A percentile compares a stretch with the other conserved stretches of the same genome.
Evolutionary conservation across 768 basidiomycete species (phyloP).

Genomic region (Leccinellum rugosiceps): DNA sequence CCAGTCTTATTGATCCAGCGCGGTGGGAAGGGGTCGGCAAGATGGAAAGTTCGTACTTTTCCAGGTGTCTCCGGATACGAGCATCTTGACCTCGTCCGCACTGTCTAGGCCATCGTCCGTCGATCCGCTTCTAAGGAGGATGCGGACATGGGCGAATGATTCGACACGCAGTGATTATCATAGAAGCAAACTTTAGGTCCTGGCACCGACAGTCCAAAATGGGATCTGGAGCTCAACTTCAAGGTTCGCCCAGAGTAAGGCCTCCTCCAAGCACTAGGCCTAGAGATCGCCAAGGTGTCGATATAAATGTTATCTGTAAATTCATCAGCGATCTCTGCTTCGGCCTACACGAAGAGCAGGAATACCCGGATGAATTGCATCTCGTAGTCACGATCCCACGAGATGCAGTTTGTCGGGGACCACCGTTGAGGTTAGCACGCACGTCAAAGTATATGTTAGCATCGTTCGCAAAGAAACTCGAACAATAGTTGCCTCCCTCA

Average conservation of each 20-base stretch:
- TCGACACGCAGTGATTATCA: background rate
- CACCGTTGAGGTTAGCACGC: background rate
- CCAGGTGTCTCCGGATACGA: too few species aligned
- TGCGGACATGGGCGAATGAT: slow-evolving; percentile 91
- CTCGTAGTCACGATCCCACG: background rate
- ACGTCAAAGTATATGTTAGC: background rate
- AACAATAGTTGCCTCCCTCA: background rate
- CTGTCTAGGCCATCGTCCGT: too few species aligned
- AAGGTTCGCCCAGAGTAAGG: slow-evolving; percentile 92
- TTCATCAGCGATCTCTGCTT: slow-evolving; percentile 97
- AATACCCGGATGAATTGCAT: background rate
- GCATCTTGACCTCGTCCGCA: too few species aligned
- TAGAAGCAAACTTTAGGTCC: slow-evolving; percentile 2
- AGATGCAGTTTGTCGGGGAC: background rate
- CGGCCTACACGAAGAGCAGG: slow-evolving; percentile 86
- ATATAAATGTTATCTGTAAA: slow-evolving; percentile 94
- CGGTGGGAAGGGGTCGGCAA: too few species aligned
- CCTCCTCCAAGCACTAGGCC: slow-evolving; percentile 87
- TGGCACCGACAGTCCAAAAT: slow-evolving; percentile 96
- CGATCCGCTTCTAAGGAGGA: slow-evolving; percentile 74
- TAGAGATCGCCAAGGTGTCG: slow-evolving; percentile 74
- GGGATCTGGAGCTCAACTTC: slow-evolving; percentile 88
- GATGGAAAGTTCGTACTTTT: too few species aligned
- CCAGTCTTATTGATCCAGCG: too few species aligned
- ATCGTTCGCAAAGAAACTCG: background rate